These are phyloP conservation scores for Tetrahymena malaccensis DNA, from an alignment of 73 alveolate genomes.

Conservation along the genomic window DNA sequence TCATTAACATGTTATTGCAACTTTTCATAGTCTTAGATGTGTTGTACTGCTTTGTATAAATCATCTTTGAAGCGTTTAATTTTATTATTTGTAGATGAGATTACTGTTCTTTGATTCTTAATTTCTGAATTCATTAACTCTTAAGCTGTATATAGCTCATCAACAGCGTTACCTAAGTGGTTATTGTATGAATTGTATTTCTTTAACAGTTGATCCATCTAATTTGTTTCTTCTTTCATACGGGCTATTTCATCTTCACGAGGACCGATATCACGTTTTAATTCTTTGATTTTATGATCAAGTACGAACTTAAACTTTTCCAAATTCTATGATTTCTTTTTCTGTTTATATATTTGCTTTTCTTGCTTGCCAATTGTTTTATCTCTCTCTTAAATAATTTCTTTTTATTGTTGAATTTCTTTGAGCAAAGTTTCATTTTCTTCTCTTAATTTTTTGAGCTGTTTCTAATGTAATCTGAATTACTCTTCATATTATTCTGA, in stretches of 20 bases:
- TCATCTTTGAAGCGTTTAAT: constrained; percentile 46
- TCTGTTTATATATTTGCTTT: constrained; percentile 81
- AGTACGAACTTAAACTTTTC: constrained; percentile 95
- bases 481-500: constrained; percentile 63
- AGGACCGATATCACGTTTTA: constrained; percentile 95
- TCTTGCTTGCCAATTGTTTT: constrained; percentile 91
- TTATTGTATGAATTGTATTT: constrained; percentile 70
- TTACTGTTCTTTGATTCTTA: constrained; percentile 46
- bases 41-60: constrained; percentile 32
- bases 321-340: constrained; percentile 91
- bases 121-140: constrained; percentile 69
- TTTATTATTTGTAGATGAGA: constrained; percentile 45
- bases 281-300: constrained; percentile 94
- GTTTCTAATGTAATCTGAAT: constrained; percentile 39
- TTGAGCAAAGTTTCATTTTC: constrained; percentile 29
- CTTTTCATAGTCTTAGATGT: constrained; percentile 47
- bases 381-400: constrained; percentile 87
- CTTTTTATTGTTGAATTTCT: constrained; percentile 70
- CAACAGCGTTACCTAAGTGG: constrained; percentile 75
- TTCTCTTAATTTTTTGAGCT: constrained; percentile 53
- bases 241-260: constrained; percentile 90
- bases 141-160: constrained; percentile 70
- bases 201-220: constrained; percentile 92
- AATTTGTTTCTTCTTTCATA: constrained; percentile 88
- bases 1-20: constrained; percentile 64